These are phyloP conservation scores for Phymatotrichopsis omnivora DNA, from an alignment of 2,329 filamentous ascomycete genomes.

Conservation along the genomic window DNA sequence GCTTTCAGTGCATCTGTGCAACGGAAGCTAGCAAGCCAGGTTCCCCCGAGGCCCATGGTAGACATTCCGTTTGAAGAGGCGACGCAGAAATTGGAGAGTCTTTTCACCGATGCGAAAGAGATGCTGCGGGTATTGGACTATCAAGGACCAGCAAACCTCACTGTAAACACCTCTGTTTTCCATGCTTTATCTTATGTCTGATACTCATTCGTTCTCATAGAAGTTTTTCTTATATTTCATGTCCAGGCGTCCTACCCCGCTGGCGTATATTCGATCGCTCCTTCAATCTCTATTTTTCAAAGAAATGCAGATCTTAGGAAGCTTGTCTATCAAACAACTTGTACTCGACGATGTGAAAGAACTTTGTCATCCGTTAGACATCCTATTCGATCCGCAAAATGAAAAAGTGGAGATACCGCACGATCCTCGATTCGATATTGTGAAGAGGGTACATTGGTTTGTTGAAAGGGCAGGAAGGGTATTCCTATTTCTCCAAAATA, in stretches of 20 bases:
- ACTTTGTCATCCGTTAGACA: conserved; percentile 60
- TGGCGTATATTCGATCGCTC: conserved; percentile 72
- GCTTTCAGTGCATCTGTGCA: conserved; percentile 87
- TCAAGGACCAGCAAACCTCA: conserved; percentile 55
- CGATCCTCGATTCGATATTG: conserved; percentile 63
- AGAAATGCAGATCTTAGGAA: conserved; percentile 58
- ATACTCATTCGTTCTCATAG: conserved; percentile 19
- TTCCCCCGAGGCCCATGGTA: conserved; percentile 84
- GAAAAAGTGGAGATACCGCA: conserved; percentile 65
- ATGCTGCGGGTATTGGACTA: conserved; percentile 58
- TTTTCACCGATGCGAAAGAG: conserved; percentile 57
- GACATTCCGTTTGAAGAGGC: conserved; percentile 64
- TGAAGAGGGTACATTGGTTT: conserved; percentile 62
- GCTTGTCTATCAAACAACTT: conserved; percentile 60
- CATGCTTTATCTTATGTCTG: too few relatives aligned
- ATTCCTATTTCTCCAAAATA: background rate
- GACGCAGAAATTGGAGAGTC: conserved; percentile 54
- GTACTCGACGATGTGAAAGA: conserved; percentile 74
- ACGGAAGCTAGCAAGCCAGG: conserved; percentile 81
- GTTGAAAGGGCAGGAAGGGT: conserved; percentile 43
- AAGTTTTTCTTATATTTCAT: conserved; percentile 29
- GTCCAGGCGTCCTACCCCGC: conserved; percentile 61
- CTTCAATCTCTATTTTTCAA: conserved; percentile 67
- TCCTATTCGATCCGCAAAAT: conserved; percentile 61
- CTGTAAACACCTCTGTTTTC: conserved; percentile 50